Conservation (phyloP, 2,329 filamentous ascomycete genomes). For the Diaporthe sp. region DNA sequence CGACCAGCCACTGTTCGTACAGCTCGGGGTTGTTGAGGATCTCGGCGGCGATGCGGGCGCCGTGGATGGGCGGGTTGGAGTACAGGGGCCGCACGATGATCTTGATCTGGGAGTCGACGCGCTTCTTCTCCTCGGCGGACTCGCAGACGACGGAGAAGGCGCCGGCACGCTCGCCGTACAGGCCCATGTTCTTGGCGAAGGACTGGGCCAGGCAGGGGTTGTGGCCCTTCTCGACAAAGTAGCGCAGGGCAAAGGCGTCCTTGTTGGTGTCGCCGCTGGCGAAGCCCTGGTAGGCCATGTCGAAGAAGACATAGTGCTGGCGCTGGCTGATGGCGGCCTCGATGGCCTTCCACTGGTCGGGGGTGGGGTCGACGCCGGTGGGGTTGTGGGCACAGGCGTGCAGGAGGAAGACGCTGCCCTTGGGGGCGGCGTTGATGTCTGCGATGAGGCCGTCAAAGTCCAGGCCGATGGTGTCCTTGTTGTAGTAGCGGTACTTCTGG, state of each 20-base stretch:
- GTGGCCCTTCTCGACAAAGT: conserved; percentile 95
- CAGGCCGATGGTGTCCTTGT: conserved; percentile 97
- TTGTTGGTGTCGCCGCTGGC: conserved; percentile 91
- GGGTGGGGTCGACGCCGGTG: conserved; percentile 93
- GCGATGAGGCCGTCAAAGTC: conserved; percentile 95
- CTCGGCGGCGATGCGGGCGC: conserved; percentile 91
- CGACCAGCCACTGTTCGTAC: conserved; percentile 93
- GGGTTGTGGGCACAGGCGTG: conserved; percentile 99
- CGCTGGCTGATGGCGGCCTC: conserved; percentile 87
- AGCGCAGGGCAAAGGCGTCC: conserved; percentile 92
- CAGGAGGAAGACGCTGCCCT: conserved; percentile 89
- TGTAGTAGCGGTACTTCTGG: conserved; percentile 98
- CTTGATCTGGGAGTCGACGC: conserved; percentile 97
- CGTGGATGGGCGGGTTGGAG: conserved; percentile 98
- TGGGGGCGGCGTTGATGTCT: conserved; percentile 90
- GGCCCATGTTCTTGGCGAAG: conserved; percentile 99
- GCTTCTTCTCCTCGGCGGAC: conserved; percentile 91
- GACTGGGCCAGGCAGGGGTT: conserved; percentile 90
- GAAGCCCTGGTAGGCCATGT: conserved; percentile 99
- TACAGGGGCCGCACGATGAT: conserved; percentile 96
- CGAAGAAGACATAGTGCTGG: conserved; percentile 95
- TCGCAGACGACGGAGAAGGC: conserved; percentile 94
- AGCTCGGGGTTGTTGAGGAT: conserved; percentile 89
- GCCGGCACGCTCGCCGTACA: conserved; percentile 98
- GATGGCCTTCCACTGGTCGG: conserved; percentile 93